phyloP scores from a whole-genome alignment of 1,284 basidiomycete genomes.

The Tilletia caries region DNA sequence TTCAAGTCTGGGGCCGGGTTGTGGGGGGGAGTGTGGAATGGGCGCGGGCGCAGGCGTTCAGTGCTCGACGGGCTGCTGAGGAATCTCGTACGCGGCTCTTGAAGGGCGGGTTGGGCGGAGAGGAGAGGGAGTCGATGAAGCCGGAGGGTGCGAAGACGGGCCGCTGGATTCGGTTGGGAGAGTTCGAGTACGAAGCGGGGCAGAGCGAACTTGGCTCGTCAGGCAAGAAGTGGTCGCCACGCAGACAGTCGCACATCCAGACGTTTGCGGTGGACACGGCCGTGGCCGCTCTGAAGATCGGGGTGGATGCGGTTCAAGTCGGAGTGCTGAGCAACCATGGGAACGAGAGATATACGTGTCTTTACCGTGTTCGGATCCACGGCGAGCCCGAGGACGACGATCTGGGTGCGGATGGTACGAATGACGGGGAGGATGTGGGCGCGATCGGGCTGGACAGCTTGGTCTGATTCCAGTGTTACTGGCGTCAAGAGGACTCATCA shows the following conservation, averaged over 20 bases:
- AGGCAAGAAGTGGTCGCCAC: neutral
- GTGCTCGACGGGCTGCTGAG: neutral
- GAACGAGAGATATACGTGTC: constrained; percentile 73
- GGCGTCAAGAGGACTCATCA: constrained; percentile 55
- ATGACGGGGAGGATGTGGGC: neutral
- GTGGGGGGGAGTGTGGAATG: neutral
- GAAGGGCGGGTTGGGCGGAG: constrained; percentile 55
- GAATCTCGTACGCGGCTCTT: neutral
- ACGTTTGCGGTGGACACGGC: constrained; percentile 74
- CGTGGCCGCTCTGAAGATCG: constrained; percentile 67
- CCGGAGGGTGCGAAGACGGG: constrained; percentile 56
- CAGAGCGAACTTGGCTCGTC: neutral
- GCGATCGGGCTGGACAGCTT: no score
- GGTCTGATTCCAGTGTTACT: no score
- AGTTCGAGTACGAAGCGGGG: constrained; percentile 49
- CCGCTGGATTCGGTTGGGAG: constrained; percentile 39
- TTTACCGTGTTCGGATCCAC: constrained; percentile 75
- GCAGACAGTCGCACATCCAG: constrained; percentile 61
- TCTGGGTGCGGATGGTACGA: neutral
- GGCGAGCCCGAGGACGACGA: constrained; percentile 18
- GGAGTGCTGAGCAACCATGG: constrained; percentile 83
- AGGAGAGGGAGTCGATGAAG: constrained; percentile 65
- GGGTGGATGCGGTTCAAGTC: constrained; percentile 76
- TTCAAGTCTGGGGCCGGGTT: constrained; percentile 71
- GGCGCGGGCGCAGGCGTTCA: constrained; percentile 2